A percentile compares a stretch with the other conserved stretches of the same genome.
These are phyloP conservation scores for Colletotrichum truncatum DNA, from an alignment of 2,329 filamentous ascomycete species.

Conservation along the genomic window DNA sequence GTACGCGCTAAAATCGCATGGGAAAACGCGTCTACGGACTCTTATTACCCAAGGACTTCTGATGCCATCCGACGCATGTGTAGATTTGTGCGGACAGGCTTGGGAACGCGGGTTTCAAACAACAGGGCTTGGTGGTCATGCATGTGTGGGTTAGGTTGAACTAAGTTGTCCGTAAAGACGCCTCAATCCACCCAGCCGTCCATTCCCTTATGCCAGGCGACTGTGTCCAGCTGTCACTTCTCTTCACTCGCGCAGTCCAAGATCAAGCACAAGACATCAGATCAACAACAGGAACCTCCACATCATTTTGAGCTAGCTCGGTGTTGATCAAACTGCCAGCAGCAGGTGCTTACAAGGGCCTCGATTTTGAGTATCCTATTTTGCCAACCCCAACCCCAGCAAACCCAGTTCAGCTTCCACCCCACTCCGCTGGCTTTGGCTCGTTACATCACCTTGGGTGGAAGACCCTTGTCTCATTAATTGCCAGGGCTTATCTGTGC, in stretches of 20 bases:
- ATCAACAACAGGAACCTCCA: constrained; percentile 21
- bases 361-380: constrained; percentile 3
- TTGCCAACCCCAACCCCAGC: constrained; percentile 25
- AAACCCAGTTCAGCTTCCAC: constrained; percentile 9
- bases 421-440: constrained; percentile 27
- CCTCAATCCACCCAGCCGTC: constrained; percentile 6
- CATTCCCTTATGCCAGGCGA: not conserved
- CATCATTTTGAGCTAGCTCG: constrained; percentile 21
- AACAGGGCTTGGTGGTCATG: constrained; percentile 3
- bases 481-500: constrained; percentile 23
- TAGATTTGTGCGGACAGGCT: constrained; percentile 9
- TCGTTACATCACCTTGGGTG: constrained; percentile 23
- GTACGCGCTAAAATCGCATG: constrained; percentile 9
- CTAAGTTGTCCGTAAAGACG: constrained; percentile 12
- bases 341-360: constrained; percentile 19
- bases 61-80: not conserved
- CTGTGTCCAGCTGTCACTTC: constrained; percentile 17
- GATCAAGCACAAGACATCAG: constrained; percentile 16
- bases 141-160: not conserved
- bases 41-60: not conserved
- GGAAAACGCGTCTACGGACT: constrained; percentile 3
- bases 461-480: constrained; percentile 27
- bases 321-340: constrained; percentile 24
- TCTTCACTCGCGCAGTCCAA: constrained; percentile 5
- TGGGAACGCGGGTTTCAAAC: constrained; percentile 21